phyloP scores from a whole-genome alignment of 805 yeast species.

The Nakazawaea siamensis region DNA sequence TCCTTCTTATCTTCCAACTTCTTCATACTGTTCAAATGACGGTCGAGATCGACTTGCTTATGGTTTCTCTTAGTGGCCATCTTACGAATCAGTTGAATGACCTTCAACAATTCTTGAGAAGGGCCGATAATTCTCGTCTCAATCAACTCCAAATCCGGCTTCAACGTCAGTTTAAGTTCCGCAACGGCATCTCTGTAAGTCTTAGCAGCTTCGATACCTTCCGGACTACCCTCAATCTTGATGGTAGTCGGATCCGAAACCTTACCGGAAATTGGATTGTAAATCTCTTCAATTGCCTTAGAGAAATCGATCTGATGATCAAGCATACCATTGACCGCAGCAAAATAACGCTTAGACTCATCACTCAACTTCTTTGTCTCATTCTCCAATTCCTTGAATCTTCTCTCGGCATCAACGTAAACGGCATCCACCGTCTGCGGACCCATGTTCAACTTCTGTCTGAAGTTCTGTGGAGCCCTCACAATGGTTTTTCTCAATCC shows the following conservation, averaged over 20 bases:
- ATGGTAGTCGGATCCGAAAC: slow-evolving; percentile 83
- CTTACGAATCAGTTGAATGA: slow-evolving; percentile 77
- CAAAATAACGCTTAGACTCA: slow-evolving; percentile 84
- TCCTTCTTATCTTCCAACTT: slow-evolving; percentile 81
- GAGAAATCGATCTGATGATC: slow-evolving; percentile 91
- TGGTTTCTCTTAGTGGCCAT: slow-evolving; percentile 95
- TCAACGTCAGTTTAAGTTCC: slow-evolving; percentile 75
- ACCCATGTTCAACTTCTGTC: slow-evolving; percentile 91
- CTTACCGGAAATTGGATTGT: slow-evolving; percentile 92
- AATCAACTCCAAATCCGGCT: slow-evolving; percentile 89
- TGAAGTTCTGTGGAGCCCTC: slow-evolving; percentile 86
- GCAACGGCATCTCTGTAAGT: slow-evolving; percentile 83
- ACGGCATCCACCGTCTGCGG: slow-evolving; percentile 73
- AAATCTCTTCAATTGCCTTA: slow-evolving; percentile 91
- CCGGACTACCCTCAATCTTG: slow-evolving; percentile 90
- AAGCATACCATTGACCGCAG: slow-evolving; percentile 90
- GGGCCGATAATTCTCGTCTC: slow-evolving; percentile 87
- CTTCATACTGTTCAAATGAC: slow-evolving; percentile 61
- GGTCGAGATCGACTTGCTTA: slow-evolving; percentile 88
- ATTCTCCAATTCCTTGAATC: slow-evolving; percentile 85
- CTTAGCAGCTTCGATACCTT: slow-evolving; percentile 91
- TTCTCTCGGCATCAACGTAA: slow-evolving; percentile 89
- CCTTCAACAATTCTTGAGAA: slow-evolving; percentile 80
- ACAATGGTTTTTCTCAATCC: slow-evolving; percentile 75
- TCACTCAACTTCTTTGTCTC: slow-evolving; percentile 86